Evolutionary conservation across 1,139 yeast genomes (phyloP).

Genomic region (Kluyveromyces sp.): DNA sequence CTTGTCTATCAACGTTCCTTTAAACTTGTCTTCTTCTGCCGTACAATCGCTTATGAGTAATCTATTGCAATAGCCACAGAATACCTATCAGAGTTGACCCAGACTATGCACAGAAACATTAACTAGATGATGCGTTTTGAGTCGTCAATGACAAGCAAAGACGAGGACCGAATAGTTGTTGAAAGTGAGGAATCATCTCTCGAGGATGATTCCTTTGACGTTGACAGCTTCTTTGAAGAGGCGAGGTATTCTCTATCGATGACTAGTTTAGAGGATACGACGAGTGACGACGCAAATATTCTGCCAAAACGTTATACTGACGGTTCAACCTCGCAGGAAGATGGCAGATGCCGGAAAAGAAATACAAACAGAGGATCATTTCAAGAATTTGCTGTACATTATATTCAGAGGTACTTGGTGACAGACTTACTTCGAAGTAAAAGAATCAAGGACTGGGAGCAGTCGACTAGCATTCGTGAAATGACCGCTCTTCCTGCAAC

Average conservation of each 20-base stretch:
- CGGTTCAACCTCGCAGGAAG: background rate
- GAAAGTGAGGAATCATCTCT: background rate
- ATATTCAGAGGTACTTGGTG: conserved; percentile 3
- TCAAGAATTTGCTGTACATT: conserved; percentile 2
- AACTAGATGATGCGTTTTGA: background rate
- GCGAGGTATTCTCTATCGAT: conserved; percentile 1
- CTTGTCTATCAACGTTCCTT: too few relatives aligned
- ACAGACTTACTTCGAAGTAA: conserved; percentile 1
- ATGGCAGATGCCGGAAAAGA: background rate
- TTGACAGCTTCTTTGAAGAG: background rate
- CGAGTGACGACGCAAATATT: background rate
- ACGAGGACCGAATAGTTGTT: background rate
- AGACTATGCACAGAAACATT: too few relatives aligned
- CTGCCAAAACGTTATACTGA: background rate
- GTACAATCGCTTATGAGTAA: too few relatives aligned
- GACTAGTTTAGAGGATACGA: background rate
- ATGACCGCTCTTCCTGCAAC: conserved; percentile 1
- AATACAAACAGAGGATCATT: background rate
- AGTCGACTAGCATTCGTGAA: background rate
- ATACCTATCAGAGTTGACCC: too few relatives aligned
- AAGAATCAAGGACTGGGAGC: conserved; percentile 1
- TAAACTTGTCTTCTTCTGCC: too few relatives aligned
- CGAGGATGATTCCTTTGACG: background rate
- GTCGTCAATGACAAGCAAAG: background rate
- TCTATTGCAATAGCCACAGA: too few relatives aligned